Evolutionary conservation across 768 basidiomycete genomes (phyloP).

Genomic region (Termitomyces sp.): DNA sequence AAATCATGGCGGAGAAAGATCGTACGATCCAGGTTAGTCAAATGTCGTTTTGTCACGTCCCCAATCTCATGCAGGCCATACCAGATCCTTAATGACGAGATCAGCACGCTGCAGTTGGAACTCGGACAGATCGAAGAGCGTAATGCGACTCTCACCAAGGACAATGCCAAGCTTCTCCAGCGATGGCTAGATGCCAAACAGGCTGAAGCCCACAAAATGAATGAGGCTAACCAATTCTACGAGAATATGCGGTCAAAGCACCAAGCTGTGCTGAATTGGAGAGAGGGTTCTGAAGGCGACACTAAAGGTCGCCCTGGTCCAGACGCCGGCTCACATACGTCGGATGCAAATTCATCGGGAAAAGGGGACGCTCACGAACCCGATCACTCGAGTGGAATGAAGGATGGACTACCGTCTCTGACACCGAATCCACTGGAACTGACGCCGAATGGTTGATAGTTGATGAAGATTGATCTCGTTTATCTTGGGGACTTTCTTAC

Average conservation of each 20-base stretch:
- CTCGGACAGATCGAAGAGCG: slow-evolving; percentile 85
- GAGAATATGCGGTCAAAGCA: slow-evolving; percentile 79
- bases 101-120: slow-evolving; percentile 87
- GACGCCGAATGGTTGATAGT: slow-evolving; percentile 92
- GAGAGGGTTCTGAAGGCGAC: slow-evolving; percentile 32
- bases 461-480: slow-evolving; percentile 30
- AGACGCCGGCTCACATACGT: slow-evolving; percentile 25
- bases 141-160: slow-evolving; percentile 80
- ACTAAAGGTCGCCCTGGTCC: slow-evolving; percentile 15
- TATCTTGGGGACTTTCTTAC: slow-evolving; percentile 25
- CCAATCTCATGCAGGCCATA: background rate
- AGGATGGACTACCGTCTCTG: slow-evolving; percentile 72
- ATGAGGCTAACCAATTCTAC: slow-evolving; percentile 87
- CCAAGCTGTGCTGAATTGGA: slow-evolving; percentile 55
- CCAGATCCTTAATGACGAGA: slow-evolving; percentile 92
- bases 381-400: slow-evolving; percentile 43
- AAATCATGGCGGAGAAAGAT: slow-evolving; percentile 86
- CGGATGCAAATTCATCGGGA: slow-evolving; percentile 48
- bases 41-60: slow-evolving; percentile 1
- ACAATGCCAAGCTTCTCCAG: slow-evolving; percentile 93
- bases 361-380: slow-evolving; percentile 58
- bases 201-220: slow-evolving; percentile 89
- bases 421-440: slow-evolving; percentile 65
- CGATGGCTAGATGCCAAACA: slow-evolving; percentile 98
- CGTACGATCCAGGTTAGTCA: slow-evolving; percentile 77